These are phyloP conservation scores for Coprinopsis cinerea DNA, from an alignment of 768 basidiomycete genomes.

Conservation along the genomic window DNA sequence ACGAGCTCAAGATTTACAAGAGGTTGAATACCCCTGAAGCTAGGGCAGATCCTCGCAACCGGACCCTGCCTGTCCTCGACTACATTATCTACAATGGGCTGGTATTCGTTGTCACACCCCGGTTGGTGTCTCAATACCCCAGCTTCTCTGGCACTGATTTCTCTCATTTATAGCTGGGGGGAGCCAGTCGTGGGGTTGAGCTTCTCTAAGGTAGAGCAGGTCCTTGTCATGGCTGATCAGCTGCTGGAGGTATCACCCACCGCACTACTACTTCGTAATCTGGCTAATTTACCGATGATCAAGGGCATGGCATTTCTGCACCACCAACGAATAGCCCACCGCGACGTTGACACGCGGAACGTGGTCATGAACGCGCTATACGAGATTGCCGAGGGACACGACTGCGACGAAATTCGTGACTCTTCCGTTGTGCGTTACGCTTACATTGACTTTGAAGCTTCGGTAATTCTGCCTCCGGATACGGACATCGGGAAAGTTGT, in stretches of 20 bases:
- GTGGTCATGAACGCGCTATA: background rate
- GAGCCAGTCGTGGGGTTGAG: background rate
- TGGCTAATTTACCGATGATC: background rate
- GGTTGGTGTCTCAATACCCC: slow-evolving; percentile 3
- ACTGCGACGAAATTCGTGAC: background rate
- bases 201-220: background rate
- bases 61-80: slow-evolving; percentile 15
- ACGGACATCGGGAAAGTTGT: slow-evolving; percentile 1
- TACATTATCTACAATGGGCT: slow-evolving; percentile 12
- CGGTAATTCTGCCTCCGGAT: slow-evolving; percentile 9
- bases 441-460: slow-evolving; percentile 14
- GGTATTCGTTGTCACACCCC: slow-evolving; percentile 16
- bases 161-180: background rate
- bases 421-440: slow-evolving; percentile 6
- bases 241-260: background rate
- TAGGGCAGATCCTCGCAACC: slow-evolving; percentile 16
- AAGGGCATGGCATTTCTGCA: slow-evolving; percentile 6
- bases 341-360: background rate
- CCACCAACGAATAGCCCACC: slow-evolving; percentile 3
- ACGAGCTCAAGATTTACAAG: slow-evolving; percentile 14
- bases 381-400: background rate
- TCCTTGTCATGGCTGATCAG: background rate
- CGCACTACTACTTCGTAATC: background rate
- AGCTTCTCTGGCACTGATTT: background rate
- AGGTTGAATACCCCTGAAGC: slow-evolving; percentile 10